Conservation (phyloP, 2,329 filamentous ascomycete species). For the Graphiopsis chlorocephala region DNA sequence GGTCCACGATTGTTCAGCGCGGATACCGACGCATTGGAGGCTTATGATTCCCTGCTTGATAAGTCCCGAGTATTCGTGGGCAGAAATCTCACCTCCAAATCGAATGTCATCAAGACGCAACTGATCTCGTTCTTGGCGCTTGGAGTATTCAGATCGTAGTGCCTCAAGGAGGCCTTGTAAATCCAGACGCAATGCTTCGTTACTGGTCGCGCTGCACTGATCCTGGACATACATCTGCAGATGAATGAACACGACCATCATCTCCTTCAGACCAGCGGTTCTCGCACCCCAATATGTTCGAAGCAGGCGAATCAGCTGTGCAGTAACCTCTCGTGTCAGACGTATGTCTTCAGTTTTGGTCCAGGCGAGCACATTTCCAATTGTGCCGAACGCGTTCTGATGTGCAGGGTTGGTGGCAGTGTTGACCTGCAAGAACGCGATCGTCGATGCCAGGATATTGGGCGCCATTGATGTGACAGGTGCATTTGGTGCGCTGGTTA, state of each 20-base stretch:
- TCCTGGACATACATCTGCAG: constrained; percentile 45
- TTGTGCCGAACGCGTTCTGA: constrained; percentile 69
- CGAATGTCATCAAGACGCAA: constrained; percentile 75
- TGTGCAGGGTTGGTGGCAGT: constrained; percentile 37
- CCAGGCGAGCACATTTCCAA: constrained; percentile 68
- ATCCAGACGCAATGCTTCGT: constrained; percentile 25
- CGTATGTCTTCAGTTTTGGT: constrained; percentile 66
- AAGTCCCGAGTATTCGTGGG: not conserved
- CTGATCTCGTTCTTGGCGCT: constrained; percentile 65
- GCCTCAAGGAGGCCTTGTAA: constrained; percentile 67
- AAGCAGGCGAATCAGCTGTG: constrained; percentile 67
- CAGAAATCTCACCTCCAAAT: constrained; percentile 32
- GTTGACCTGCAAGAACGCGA: constrained; percentile 60
- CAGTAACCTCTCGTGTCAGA: constrained; percentile 59
- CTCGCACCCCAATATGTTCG: constrained; percentile 64
- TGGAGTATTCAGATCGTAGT: constrained; percentile 76
- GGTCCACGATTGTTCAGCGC: constrained; percentile 35
- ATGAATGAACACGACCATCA: constrained; percentile 70
- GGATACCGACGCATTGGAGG: constrained; percentile 32
- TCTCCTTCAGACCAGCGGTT: constrained; percentile 59
- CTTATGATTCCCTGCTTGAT: constrained; percentile 19
- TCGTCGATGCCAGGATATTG: constrained; percentile 26
- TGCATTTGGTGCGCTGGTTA: constrained; percentile 33
- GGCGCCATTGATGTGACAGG: constrained; percentile 23
- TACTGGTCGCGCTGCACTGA: constrained; percentile 28